These are phyloP conservation scores for Exophiala oligosperma DNA, from an alignment of 2,329 filamentous ascomycete species.

Conservation along the genomic window DNA sequence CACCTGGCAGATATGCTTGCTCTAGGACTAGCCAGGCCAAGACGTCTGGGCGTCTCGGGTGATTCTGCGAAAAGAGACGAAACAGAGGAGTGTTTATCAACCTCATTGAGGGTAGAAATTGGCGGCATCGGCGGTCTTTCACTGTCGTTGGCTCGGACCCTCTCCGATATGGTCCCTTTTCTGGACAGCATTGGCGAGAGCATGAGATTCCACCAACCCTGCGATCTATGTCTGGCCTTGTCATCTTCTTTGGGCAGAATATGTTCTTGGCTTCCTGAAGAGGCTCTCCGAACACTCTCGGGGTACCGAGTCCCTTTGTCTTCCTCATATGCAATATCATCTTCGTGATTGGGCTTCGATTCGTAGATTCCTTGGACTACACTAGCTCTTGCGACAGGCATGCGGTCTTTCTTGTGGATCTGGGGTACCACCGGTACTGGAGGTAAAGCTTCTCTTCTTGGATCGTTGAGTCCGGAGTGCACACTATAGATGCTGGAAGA, in stretches of 20 bases:
- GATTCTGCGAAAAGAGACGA: slow-evolving; percentile 34
- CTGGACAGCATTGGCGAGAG: slow-evolving; percentile 46
- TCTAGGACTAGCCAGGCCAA: slow-evolving; percentile 25
- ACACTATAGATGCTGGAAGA: slow-evolving; percentile 47
- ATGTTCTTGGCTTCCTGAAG: slow-evolving; percentile 34
- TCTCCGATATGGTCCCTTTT: slow-evolving; percentile 38
- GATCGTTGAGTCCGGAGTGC: slow-evolving; percentile 32
- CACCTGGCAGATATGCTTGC: slow-evolving; percentile 30
- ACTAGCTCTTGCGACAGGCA: slow-evolving; percentile 3
- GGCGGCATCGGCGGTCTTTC: slow-evolving; percentile 18
- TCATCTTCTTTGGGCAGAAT: slow-evolving; percentile 30
- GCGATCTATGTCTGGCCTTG: slow-evolving; percentile 42
- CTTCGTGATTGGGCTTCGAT: neutral
- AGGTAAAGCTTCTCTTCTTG: slow-evolving; percentile 26
- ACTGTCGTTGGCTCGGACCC: slow-evolving; percentile 18
- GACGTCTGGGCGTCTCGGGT: slow-evolving; percentile 35
- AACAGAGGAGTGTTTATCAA: slow-evolving; percentile 5
- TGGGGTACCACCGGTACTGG: slow-evolving; percentile 44
- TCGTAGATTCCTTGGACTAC: neutral
- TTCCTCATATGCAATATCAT: neutral
- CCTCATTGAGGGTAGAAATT: slow-evolving; percentile 2
- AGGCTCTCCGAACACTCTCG: slow-evolving; percentile 17
- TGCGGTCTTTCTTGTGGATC: neutral
- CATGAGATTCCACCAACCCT: slow-evolving; percentile 52
- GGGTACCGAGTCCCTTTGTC: slow-evolving; percentile 1